phyloP scores from a whole-genome alignment of 2,329 filamentous ascomycete genomes.

The Botrytis aclada region DNA sequence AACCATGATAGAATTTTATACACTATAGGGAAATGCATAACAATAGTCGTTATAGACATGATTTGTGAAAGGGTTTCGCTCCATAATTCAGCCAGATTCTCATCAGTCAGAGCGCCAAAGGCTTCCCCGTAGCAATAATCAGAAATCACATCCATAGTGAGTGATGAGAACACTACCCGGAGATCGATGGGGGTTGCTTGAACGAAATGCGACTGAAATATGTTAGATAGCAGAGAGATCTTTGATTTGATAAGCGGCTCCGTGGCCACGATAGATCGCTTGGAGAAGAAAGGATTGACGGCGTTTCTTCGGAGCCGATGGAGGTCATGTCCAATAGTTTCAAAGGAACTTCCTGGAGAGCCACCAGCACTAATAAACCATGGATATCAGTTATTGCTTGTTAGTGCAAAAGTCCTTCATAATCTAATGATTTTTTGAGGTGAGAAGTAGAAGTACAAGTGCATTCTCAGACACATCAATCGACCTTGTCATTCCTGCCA shows the following conservation, averaged over 20 bases:
- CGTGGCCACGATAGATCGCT: slow-evolving; percentile 21
- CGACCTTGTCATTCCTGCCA: neutral
- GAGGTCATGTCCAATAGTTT: slow-evolving; percentile 25
- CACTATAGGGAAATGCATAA: slow-evolving; percentile 13
- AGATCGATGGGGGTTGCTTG: slow-evolving; percentile 13
- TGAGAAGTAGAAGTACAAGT: neutral
- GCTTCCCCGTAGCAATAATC: slow-evolving; percentile 33
- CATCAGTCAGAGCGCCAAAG: slow-evolving; percentile 23
- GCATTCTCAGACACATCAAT: neutral
- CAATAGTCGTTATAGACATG: neutral
- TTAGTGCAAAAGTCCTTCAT: neutral
- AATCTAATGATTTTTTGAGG: neutral
- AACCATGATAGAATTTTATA: neutral
- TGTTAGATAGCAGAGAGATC: slow-evolving; percentile 19
- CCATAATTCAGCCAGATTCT: slow-evolving; percentile 13
- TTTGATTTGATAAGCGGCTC: slow-evolving; percentile 28
- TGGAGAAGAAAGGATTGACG: slow-evolving; percentile 30
- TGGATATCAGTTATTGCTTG: neutral
- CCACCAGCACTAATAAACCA: neutral
- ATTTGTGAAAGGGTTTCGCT: slow-evolving; percentile 5
- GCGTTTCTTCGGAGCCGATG: slow-evolving; percentile 28
- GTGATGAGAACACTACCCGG: slow-evolving; percentile 16
- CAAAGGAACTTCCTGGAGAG: slow-evolving; percentile 9
- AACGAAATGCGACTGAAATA: slow-evolving; percentile 19
- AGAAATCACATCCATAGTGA: slow-evolving; percentile 30